A percentile compares a stretch with the other conserved stretches of the same genome.
These are phyloP conservation scores for Aspergillus ruber DNA, from an alignment of 2,329 filamentous ascomycete species.

Conservation along the genomic window DNA sequence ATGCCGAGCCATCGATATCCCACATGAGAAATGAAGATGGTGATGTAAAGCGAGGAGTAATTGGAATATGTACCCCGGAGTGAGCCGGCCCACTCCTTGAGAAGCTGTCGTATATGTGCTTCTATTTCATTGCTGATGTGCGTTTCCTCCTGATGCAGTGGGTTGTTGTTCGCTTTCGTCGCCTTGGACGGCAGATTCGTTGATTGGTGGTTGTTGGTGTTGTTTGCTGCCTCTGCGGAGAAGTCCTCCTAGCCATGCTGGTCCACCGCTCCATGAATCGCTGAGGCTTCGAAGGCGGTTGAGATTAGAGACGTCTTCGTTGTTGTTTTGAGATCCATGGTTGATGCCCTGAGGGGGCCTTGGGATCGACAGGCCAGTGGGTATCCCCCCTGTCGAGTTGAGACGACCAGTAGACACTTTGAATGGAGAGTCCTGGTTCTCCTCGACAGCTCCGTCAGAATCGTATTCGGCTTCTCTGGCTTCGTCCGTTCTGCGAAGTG, in stretches of 20 bases:
- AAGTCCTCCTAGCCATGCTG: slow-evolving; percentile 31
- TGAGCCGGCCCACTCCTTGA: not conserved
- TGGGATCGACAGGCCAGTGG: slow-evolving; percentile 15
- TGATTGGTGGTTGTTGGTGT: not conserved
- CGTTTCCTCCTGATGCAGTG: not conserved
- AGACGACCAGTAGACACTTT: slow-evolving; percentile 20
- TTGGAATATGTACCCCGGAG: not conserved
- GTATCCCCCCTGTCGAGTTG: slow-evolving; percentile 19
- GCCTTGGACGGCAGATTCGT: not conserved
- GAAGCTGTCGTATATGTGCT: too few relatives aligned
- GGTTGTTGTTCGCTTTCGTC: not conserved
- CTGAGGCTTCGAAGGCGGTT: slow-evolving; percentile 31
- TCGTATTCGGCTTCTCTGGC: slow-evolving; percentile 13
- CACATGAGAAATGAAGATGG: not conserved
- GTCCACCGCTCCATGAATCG: slow-evolving; percentile 30
- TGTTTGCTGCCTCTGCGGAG: slow-evolving; percentile 16
- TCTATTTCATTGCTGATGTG: not conserved
- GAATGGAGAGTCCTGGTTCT: slow-evolving; percentile 12
- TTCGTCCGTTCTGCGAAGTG: slow-evolving; percentile 14
- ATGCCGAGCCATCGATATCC: not conserved
- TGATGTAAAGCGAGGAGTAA: not conserved
- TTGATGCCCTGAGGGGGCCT: slow-evolving; percentile 12
- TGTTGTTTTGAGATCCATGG: slow-evolving; percentile 3
- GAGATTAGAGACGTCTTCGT: slow-evolving; percentile 13
- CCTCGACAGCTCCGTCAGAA: slow-evolving; percentile 10